Conservation (phyloP, 805 yeast species). For the Clavispora carvajalis region DNA sequence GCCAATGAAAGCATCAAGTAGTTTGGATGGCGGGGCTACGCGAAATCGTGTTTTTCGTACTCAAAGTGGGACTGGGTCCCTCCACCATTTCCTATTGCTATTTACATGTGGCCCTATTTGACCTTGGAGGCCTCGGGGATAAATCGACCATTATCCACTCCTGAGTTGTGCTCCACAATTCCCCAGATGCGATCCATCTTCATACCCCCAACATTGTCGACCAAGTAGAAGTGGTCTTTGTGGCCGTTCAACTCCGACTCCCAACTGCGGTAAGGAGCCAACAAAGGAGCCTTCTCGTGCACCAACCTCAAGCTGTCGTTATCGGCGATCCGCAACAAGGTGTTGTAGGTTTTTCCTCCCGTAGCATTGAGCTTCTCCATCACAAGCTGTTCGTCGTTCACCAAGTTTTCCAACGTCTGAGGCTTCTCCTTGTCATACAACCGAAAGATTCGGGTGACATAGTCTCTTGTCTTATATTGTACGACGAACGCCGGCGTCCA, state of each 20-base stretch:
- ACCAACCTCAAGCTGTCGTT: constrained; percentile 33
- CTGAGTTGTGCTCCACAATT: constrained; percentile 63
- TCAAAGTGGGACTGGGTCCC: background rate
- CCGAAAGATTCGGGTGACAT: constrained; percentile 68
- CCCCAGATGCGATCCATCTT: constrained; percentile 86
- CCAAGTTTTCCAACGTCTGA: constrained; percentile 60
- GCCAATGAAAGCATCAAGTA: no score
- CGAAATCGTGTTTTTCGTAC: no score
- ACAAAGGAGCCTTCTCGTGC: constrained; percentile 15
- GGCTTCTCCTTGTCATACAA: constrained; percentile 58
- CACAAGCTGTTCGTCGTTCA: constrained; percentile 57
- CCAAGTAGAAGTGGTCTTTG: constrained; percentile 47
- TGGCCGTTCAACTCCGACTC: constrained; percentile 30
- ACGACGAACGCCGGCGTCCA: constrained; percentile 53
- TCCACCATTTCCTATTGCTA: background rate
- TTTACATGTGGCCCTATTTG: background rate
- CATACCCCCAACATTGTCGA: constrained; percentile 74
- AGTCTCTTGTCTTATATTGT: constrained; percentile 53
- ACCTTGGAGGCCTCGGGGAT: constrained; percentile 11
- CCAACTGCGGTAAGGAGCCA: constrained; percentile 32
- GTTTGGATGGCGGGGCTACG: no score
- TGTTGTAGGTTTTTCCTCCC: constrained; percentile 63
- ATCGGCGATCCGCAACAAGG: constrained; percentile 44
- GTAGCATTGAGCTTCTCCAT: constrained; percentile 63
- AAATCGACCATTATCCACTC: constrained; percentile 62